Conservation (phyloP, 176 grass and related monocot genomes). For the Oryza meyeriana region DNA sequence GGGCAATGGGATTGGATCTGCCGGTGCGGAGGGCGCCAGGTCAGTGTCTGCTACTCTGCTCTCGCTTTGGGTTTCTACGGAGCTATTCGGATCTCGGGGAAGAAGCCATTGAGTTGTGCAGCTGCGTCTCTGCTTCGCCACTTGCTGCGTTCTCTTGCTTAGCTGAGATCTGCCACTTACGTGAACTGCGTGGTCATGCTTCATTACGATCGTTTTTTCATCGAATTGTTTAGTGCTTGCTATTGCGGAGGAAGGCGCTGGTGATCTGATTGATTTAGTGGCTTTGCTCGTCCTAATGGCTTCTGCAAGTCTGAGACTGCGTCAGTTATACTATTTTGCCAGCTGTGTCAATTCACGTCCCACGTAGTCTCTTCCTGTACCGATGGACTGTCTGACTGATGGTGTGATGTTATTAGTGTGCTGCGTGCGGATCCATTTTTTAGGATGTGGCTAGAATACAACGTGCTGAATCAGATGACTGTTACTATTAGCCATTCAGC, state of each 20-base stretch:
- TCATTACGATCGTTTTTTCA: neutral
- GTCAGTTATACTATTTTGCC: neutral
- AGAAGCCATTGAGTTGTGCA: neutral
- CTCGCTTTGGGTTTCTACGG: neutral
- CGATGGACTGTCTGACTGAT: neutral
- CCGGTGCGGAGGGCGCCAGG: constrained; percentile 31
- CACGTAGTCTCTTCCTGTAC: neutral
- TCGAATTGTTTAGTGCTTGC: neutral
- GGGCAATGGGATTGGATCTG: constrained; percentile 43
- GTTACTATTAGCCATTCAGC: neutral
- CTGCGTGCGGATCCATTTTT: neutral
- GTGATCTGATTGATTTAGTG: neutral
- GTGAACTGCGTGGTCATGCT: neutral
- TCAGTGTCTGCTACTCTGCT: constrained; percentile 5
- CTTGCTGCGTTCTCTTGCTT: neutral
- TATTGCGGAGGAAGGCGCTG: neutral
- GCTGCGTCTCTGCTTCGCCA: neutral
- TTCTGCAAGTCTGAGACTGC: neutral
- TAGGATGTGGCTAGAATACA: neutral
- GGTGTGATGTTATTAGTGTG: neutral
- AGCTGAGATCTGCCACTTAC: neutral
- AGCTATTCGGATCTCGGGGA: constrained; percentile 9
- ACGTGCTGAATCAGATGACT: neutral
- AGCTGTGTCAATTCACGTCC: neutral
- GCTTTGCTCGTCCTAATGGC: neutral